Percentiles rank a stretch among this genome's conserved stretches.
These are phyloP conservation scores for Diaporthe sp. DNA, from an alignment of 2,329 filamentous ascomycete genomes.

Conservation along the genomic window DNA sequence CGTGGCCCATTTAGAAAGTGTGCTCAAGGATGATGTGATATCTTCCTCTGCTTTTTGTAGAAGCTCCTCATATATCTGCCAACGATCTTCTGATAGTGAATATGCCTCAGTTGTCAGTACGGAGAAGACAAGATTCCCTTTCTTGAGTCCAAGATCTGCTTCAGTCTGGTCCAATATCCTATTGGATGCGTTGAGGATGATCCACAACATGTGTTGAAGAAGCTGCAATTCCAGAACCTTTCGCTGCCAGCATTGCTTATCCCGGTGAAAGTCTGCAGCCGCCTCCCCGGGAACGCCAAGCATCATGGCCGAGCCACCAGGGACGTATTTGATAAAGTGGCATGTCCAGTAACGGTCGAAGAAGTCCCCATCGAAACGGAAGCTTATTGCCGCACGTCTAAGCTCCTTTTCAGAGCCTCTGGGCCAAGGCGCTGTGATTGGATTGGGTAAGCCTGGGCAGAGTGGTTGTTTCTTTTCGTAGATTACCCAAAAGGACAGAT, in stretches of 20 bases:
- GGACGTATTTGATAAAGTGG: slow-evolving; percentile 45
- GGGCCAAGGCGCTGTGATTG: not conserved
- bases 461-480: not conserved
- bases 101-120: not conserved
- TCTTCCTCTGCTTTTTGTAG: slow-evolving; percentile 28
- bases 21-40: not conserved
- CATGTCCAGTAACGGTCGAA: slow-evolving; percentile 53
- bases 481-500: slow-evolving; percentile 48
- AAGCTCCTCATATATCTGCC: slow-evolving; percentile 29
- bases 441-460: not conserved
- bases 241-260: slow-evolving; percentile 47
- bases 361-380: slow-evolving; percentile 50
- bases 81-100: not conserved
- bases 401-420: slow-evolving; percentile 37
- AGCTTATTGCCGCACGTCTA: slow-evolving; percentile 44
- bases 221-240: slow-evolving; percentile 50
- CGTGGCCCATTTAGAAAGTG: slow-evolving; percentile 44
- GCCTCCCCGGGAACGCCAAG: too few relatives aligned
- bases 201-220: not conserved
- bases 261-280: not conserved
- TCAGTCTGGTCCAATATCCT: not conserved
- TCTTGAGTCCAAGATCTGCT: slow-evolving; percentile 2
- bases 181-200: not conserved
- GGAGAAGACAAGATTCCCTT: not conserved
- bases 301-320: not conserved